Evolutionary conservation across 1,284 basidiomycete species (phyloP).

Genomic region (Ganoderma resinaceum): DNA sequence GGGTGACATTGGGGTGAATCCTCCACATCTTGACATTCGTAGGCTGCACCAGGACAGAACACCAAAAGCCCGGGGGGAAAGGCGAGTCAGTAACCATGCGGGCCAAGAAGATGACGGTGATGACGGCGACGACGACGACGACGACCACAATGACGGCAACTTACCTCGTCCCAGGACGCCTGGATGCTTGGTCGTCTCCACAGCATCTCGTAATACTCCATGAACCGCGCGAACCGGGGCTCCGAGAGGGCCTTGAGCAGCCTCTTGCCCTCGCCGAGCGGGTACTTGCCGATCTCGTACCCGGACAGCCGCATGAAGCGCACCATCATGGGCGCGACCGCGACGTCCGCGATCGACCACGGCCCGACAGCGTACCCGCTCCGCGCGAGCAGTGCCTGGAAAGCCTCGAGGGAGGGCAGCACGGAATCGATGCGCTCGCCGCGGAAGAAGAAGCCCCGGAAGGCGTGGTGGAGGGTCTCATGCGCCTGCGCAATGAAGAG

Average conservation of each 20-base stretch:
- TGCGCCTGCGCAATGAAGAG: constrained; percentile 64
- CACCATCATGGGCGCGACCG: constrained; percentile 31
- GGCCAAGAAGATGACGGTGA: background rate
- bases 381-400: constrained; percentile 43
- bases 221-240: constrained; percentile 39
- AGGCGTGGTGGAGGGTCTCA: constrained; percentile 50
- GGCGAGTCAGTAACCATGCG: constrained; percentile 2
- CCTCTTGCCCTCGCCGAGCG: constrained; percentile 29
- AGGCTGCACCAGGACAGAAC: constrained; percentile 14
- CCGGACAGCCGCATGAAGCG: constrained; percentile 26
- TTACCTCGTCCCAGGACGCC: constrained; percentile 43
- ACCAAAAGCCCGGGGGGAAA: background rate
- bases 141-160: constrained; percentile 6
- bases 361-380: constrained; percentile 40
- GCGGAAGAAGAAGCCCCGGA: constrained; percentile 40
- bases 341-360: constrained; percentile 56
- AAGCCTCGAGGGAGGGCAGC: constrained; percentile 39
- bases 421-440: constrained; percentile 51
- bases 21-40: constrained; percentile 32
- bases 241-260: constrained; percentile 27
- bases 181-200: constrained; percentile 40
- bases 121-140: background rate
- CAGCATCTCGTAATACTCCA: constrained; percentile 39
- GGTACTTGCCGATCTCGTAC: constrained; percentile 31
- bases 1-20: constrained; percentile 30